Base-by-base conservation (phyloP, 306 rosid genomes). In the Senna tora region DNA sequence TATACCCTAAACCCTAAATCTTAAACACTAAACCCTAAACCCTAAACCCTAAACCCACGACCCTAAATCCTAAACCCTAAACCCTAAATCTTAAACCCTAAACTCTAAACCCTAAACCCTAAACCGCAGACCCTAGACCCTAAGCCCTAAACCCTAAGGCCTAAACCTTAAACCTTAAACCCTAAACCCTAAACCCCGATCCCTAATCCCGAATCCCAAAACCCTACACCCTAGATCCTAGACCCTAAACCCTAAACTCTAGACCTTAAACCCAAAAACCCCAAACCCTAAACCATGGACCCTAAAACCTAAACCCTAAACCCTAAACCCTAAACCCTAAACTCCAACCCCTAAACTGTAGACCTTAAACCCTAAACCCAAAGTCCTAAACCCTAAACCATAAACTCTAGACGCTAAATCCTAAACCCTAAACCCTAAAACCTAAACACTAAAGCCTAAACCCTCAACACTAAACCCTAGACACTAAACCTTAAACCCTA, bases 41-140 rank as follows among this genome's bases (percentile, higher is more conserved):
- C n/a, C n/a, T n/a, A n/a, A n/a, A n/a, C n/a, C n/a, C n/a, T n/a
- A n/a, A n/a, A n/a, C n/a, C n/a, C n/a, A n/a, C n/a, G n/a, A n/a
- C n/a, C n/a, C n/a, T n/a, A n/a, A n/a, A n/a, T n/a, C n/a, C n/a
- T 19, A 33, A 70, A 54, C 60, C 75, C 65, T 19, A 30, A 70
- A 54, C 71, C 71, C 65, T 38, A 70, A 70, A 54, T 65, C 65
- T 53, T 33, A 52, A 70, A 70, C 75, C 51, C 75, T 70, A 70
- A 54, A 54, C 65, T 65, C 75, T 19, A 54, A 70, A 70, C 65
- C 75, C 65, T 54, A 70, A 70, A 54, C 75, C 65, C 65, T 54
- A 54, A 70, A 70, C 75, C 75, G 52, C 55, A 70, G 55, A 70
- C 65, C 75, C 54, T 54, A 54, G 55, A 34, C 39, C 65, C 65